Base-by-base conservation (phyloP, 208 protist genomes). In the Leishmania braziliensis region DNA sequence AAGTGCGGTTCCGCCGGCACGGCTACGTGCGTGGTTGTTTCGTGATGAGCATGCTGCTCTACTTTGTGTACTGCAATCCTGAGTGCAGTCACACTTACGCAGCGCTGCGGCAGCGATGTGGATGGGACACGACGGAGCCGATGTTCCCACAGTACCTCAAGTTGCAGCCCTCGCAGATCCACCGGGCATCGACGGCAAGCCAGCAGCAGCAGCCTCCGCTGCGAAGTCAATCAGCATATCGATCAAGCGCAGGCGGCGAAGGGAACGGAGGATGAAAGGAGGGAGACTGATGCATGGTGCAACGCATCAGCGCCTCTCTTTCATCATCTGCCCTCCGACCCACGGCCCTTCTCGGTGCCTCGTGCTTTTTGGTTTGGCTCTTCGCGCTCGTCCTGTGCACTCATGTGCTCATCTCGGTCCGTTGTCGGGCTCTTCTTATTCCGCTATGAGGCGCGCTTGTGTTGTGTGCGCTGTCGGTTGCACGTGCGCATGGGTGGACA, bases 1-100 rank as follows among this genome's bases (percentile, higher is more conserved):
- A 97, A 54, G 50, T 84, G 36, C 88, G 82, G 10, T 97, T 95
- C 71, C 62, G 93, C 26, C 78, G 82, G 5, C 93, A 95, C 79
- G 89, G 87, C 73, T 86, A 88, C 39, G 84, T 82, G 48, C 92
- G 93, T 43, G 87, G 75, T 0, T 81, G 72, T 0, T 50, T 81
- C 3, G 9, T 92, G 66, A 76, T 97, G 16, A 48, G 58, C 1
- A 74, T 91, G 51, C 10, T 87, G 54, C 39, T 89, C 18, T 96
- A 96, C 78, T 96, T 97, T 84, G 84, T 95, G n/a, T 97, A 97
- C 77, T 95, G 91, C 88, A 97, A 97, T 66, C 94, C 94, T 0
- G 91, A 97, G 84, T 92, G 90, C 78, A 96, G 91, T 66, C 90
- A 90, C 78, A 88, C 82, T 9, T 95, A 92, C 84, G 87, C 87